A percentile compares a stretch with the other conserved stretches of the same genome.
These are phyloP conservation scores for Boletus vermiculosoides DNA, from an alignment of 768 basidiomycete species.

Conservation along the genomic window DNA sequence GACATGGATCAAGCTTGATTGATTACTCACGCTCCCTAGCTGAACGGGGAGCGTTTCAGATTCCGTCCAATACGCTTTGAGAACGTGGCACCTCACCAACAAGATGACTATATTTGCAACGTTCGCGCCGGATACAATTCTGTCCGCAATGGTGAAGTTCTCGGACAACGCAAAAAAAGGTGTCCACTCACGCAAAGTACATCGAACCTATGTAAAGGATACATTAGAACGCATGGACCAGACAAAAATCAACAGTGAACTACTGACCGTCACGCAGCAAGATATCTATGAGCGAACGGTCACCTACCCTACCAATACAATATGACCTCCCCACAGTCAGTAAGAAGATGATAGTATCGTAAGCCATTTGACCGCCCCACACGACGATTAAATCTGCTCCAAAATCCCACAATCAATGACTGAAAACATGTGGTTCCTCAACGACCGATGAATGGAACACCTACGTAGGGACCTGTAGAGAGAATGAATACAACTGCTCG, in stretches of 20 bases:
- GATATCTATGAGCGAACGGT: constrained; percentile 10
- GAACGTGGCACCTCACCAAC: constrained; percentile 6
- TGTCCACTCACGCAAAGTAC: constrained; percentile 17
- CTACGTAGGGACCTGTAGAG: constrained; percentile 12
- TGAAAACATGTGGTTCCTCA: not conserved
- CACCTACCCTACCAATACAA: constrained; percentile 1
- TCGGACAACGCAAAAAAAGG: not conserved
- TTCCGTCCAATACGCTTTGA: not conserved
- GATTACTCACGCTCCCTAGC: constrained; percentile 9
- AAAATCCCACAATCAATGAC: not conserved
- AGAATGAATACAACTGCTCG: not conserved
- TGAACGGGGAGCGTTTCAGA: not conserved
- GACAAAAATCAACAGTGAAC: not conserved
- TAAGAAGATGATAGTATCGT: constrained; percentile 22
- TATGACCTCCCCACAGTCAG: constrained; percentile 19
- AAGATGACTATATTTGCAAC: constrained; percentile 10
- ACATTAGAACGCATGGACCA: not conserved
- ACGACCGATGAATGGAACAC: not conserved
- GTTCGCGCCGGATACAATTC: constrained; percentile 14
- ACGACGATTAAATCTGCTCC: constrained; percentile 5
- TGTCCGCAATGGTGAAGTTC: not conserved
- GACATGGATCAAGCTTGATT: not conserved
- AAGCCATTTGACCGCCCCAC: constrained; percentile 16
- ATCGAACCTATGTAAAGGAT: constrained; percentile 6
- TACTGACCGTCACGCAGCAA: constrained; percentile 20